Evolutionary conservation across 257 asterid genomes (phyloP).

Genomic region (Solanum tarijense): DNA sequence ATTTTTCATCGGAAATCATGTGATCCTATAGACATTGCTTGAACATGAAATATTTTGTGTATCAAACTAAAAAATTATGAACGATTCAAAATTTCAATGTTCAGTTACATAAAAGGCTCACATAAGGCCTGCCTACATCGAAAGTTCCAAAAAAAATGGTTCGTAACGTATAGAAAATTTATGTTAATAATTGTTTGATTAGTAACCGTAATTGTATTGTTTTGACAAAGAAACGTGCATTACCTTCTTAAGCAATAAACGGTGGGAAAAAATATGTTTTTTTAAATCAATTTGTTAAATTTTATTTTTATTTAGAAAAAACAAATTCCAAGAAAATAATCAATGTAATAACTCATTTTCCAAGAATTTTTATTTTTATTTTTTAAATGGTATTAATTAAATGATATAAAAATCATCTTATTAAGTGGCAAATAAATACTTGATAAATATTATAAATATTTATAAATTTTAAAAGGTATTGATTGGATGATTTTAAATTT

Average conservation of each 20-base stretch:
- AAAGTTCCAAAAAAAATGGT: background rate
- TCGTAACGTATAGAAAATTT: background rate
- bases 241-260: background rate
- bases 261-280: no score
- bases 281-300: background rate
- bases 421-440: background rate
- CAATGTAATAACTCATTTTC: background rate
- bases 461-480: background rate
- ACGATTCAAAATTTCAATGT: background rate
- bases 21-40: no score
- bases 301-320: background rate
- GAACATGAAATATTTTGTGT: background rate
- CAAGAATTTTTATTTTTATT: background rate
- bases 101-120: background rate
- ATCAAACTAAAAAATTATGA: background rate
- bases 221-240: background rate
- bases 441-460: background rate
- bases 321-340: background rate
- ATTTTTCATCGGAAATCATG: background rate
- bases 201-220: background rate
- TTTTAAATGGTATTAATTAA: no score
- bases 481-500: no score
- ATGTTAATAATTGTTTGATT: background rate
- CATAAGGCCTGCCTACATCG: background rate
- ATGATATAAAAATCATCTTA: background rate